Conservation (phyloP, 192 early-diverging fungal species). For the Coemansia sp. region DNA sequence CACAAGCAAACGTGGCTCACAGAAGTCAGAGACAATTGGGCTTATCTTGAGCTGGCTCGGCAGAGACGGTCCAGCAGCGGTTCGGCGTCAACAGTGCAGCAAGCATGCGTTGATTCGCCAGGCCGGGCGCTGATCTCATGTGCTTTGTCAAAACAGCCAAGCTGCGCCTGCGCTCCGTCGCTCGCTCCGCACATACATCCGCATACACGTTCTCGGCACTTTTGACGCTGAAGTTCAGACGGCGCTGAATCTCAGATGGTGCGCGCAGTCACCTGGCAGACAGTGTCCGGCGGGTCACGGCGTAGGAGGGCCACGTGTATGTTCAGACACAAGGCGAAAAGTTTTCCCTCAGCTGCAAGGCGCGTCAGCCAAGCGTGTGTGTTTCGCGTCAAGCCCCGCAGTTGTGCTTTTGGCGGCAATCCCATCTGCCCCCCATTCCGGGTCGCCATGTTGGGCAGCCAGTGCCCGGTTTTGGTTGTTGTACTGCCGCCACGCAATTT, state of each 20-base stretch:
- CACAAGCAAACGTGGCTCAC: neutral
- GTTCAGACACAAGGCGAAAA: constrained; percentile 2
- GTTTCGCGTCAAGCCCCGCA: constrained; percentile 8
- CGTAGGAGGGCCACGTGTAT: neutral
- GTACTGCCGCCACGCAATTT: constrained; percentile 14
- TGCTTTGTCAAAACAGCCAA: neutral
- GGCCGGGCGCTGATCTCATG: constrained; percentile 8
- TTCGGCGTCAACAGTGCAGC: constrained; percentile 12
- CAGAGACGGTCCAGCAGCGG: constrained; percentile 22
- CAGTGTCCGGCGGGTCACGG: neutral
- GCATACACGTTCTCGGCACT: neutral
- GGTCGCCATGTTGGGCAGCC: neutral
- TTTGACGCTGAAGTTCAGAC: neutral
- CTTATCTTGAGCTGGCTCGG: constrained; percentile 9
- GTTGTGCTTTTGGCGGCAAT: constrained; percentile 6
- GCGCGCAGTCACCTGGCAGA: neutral
- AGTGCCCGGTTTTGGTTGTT: constrained; percentile 5
- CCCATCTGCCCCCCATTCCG: constrained; percentile 15
- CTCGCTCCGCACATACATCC: neutral
- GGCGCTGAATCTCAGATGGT: neutral
- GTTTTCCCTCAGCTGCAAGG: constrained; percentile 1
- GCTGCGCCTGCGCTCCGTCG: neutral
- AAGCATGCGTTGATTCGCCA: constrained; percentile 6
- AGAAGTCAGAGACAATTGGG: neutral
- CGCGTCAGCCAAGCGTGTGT: constrained; percentile 1